phyloP scores from a whole-genome alignment of 2,329 filamentous ascomycete species.

The Monascus ruber region DNA sequence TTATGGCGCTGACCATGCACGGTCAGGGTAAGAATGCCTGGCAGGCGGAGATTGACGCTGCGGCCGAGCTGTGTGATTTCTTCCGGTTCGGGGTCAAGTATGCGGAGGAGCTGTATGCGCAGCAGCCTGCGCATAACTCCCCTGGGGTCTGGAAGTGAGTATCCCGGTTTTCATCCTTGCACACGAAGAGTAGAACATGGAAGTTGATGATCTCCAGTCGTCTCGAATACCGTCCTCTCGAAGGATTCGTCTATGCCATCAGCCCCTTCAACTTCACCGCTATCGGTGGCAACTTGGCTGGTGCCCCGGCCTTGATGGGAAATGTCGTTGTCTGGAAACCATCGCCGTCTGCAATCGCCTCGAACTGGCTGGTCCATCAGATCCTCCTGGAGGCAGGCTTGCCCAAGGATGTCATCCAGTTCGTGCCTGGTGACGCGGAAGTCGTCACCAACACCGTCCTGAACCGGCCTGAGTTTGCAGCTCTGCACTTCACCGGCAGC shows the following conservation, averaged over 20 bases:
- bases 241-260: conserved; percentile 91
- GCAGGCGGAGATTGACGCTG: conserved; percentile 97
- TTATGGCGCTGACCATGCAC: conserved; percentile 92
- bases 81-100: conserved; percentile 86
- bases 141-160: conserved; percentile 72
- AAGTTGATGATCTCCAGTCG: conserved; percentile 34
- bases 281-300: conserved; percentile 77
- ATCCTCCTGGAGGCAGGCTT: conserved; percentile 86
- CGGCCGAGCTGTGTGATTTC: conserved; percentile 87
- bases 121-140: conserved; percentile 76
- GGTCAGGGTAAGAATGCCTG: conserved; percentile 97
- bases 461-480: conserved; percentile 67
- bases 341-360: conserved; percentile 78
- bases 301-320: conserved; percentile 74
- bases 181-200: no score
- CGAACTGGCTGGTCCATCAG: conserved; percentile 81
- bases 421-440: conserved; percentile 77
- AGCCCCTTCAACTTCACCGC: conserved; percentile 97
- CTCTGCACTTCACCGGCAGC: conserved; percentile 91
- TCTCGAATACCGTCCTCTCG: conserved; percentile 76
- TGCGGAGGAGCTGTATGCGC: conserved; percentile 77
- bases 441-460: conserved; percentile 71
- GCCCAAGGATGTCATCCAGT: conserved; percentile 82
- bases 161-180: not conserved
- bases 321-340: conserved; percentile 98